Evolutionary conservation across 495 filamentous ascomycete species (phyloP).

Genomic region (Aspergillus homomorphus): DNA sequence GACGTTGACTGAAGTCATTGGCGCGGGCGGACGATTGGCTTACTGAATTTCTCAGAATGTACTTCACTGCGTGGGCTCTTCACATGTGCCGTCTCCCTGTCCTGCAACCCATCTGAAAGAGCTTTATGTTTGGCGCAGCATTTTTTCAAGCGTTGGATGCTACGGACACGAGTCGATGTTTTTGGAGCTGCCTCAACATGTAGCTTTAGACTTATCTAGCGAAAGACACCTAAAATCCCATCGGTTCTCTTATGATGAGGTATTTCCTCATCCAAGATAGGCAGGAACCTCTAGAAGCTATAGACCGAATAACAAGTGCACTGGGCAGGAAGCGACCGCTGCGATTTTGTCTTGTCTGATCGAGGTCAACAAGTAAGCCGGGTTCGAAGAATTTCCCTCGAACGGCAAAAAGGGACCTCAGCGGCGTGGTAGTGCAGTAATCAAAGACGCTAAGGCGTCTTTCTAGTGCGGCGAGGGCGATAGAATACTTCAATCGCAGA

Average conservation of each 20-base stretch:
- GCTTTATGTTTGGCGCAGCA: neutral
- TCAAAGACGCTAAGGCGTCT: neutral
- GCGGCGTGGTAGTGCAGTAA: neutral
- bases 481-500: neutral
- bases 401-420: no score
- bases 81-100: neutral
- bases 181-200: neutral
- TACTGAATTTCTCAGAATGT: neutral
- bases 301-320: neutral
- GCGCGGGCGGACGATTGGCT: neutral
- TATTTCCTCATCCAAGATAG: neutral
- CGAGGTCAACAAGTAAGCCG: neutral
- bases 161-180: neutral
- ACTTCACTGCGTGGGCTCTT: neutral
- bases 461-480: neutral
- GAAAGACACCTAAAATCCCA: neutral
- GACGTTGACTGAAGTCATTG: slow-evolving; percentile 43
- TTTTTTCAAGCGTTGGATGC: neutral
- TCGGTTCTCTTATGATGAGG: neutral
- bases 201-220: neutral
- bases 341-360: neutral
- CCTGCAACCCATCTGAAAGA: neutral
- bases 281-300: neutral
- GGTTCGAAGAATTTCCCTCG: neutral
- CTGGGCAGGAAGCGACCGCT: neutral